phyloP scores from a whole-genome alignment of 768 basidiomycete genomes.

The Leccinum obscurum region DNA sequence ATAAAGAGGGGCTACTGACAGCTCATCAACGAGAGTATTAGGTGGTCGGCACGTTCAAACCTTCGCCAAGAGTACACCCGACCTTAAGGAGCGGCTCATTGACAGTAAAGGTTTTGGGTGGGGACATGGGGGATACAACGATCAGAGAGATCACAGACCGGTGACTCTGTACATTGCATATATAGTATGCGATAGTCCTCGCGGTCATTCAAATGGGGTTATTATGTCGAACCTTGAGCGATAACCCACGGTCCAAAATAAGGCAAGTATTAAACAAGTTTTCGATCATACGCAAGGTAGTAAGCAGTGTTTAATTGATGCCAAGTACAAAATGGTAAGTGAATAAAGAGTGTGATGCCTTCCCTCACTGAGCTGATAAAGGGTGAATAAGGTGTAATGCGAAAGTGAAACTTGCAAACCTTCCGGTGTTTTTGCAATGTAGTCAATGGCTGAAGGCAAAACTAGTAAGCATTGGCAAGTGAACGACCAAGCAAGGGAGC shows the following conservation, averaged over 20 bases:
- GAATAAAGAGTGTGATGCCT: constrained; percentile 9
- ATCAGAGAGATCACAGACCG: not conserved
- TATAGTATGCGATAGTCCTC: constrained; percentile 10
- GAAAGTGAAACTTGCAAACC: constrained; percentile 45
- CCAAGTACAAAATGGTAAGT: constrained; percentile 19
- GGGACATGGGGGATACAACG: constrained; percentile 11
- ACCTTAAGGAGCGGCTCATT: constrained; percentile 48
- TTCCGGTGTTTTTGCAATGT: constrained; percentile 91
- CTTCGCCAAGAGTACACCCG: constrained; percentile 64
- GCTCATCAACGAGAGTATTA: not conserved
- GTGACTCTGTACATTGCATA: not conserved
- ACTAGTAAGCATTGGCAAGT: constrained; percentile 2
- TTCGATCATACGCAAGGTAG: not conserved
- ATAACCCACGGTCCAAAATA: constrained; percentile 7
- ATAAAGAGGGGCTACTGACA: constrained; percentile 55
- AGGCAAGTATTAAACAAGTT: not conserved
- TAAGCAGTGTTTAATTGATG: constrained; percentile 19
- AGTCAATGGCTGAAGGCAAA: constrained; percentile 76
- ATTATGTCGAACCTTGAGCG: constrained; percentile 7
- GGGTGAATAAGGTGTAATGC: constrained; percentile 11
- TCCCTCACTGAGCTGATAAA: constrained; percentile 47
- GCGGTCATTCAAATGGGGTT: constrained; percentile 10
- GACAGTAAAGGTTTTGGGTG: constrained; percentile 21
- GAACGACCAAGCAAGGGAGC: constrained; percentile 19
- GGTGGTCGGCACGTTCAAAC: constrained; percentile 31